Evolutionary conservation across 305 asterid genomes (phyloP).

Genomic region (Stenogyne calaminthoides): DNA sequence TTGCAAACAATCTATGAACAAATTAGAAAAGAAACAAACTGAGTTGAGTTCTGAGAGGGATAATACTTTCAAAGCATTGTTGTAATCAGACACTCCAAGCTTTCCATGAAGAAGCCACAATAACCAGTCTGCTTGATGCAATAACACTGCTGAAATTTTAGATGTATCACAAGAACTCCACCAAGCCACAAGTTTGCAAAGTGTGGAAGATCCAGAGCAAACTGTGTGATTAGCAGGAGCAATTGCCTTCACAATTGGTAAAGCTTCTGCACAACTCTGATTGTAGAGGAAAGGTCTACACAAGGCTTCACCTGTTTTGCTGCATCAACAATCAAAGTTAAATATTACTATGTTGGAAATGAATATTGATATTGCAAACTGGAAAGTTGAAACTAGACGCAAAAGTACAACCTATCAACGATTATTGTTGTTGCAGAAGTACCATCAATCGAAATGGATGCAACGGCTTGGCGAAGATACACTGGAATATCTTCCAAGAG

Average conservation of each 20-base stretch:
- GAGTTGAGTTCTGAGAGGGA: slow-evolving; percentile 10
- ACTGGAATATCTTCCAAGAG: slow-evolving; percentile 82
- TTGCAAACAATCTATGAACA: not conserved
- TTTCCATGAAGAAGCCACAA: slow-evolving; percentile 95
- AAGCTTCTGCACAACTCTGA: slow-evolving; percentile 73
- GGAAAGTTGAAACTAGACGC: not conserved
- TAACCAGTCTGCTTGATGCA: slow-evolving; percentile 99
- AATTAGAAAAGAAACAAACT: not conserved
- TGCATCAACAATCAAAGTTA: slow-evolving; percentile 29
- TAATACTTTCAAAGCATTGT: slow-evolving; percentile 85
- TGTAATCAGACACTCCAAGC: slow-evolving; percentile 85
- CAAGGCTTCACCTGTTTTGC: slow-evolving; percentile 72
- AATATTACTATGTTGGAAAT: too few relatives aligned
- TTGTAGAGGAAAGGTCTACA: slow-evolving; percentile 79
- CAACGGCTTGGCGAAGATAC: slow-evolving; percentile 54
- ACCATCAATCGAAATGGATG: slow-evolving; percentile 85
- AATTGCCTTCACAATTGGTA: slow-evolving; percentile 73
- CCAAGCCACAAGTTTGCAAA: slow-evolving; percentile 92
- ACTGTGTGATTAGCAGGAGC: slow-evolving; percentile 91
- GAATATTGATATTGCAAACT: not conserved
- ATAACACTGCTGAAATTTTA: slow-evolving; percentile 57
- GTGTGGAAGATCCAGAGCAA: slow-evolving; percentile 88
- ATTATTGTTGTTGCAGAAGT: slow-evolving; percentile 93
- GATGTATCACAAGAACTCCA: slow-evolving; percentile 61
- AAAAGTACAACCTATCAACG: slow-evolving; percentile 57